These are phyloP conservation scores for Yarrowia sp. DNA, from an alignment of 805 yeast genomes.

Conservation along the genomic window DNA sequence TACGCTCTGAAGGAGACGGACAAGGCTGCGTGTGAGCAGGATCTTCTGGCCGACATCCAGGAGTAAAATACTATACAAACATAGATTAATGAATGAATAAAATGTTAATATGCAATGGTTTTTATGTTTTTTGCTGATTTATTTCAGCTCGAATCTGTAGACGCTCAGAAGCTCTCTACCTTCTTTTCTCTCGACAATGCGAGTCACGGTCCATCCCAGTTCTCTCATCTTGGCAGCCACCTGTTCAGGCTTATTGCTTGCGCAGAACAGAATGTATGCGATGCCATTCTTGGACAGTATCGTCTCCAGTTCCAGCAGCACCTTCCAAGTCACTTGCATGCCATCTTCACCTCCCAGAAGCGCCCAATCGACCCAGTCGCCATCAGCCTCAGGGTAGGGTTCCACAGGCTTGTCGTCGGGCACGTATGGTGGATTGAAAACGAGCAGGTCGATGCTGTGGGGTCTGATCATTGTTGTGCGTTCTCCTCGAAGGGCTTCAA, in stretches of 20 bases:
- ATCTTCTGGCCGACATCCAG: conserved; percentile 52
- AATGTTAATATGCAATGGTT: neutral
- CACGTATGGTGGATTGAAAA: conserved; percentile 96
- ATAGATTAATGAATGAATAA: neutral
- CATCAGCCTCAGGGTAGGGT: conserved; percentile 64
- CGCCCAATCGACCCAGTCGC: conserved; percentile 84
- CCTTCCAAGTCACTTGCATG: conserved; percentile 73
- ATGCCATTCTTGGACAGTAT: conserved; percentile 60
- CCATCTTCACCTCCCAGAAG: conserved; percentile 87
- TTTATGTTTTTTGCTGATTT: neutral
- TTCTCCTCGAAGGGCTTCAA: conserved; percentile 57
- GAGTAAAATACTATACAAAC: neutral
- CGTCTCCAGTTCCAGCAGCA: conserved; percentile 54
- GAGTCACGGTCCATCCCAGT: conserved; percentile 53
- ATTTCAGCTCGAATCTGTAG: conserved; percentile 49
- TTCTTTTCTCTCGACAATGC: conserved; percentile 70
- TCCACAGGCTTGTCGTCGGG: conserved; percentile 58
- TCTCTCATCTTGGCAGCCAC: conserved; percentile 51
- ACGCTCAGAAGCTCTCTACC: conserved; percentile 94
- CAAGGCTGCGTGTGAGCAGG: conserved; percentile 50
- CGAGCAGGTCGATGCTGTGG: conserved; percentile 59
- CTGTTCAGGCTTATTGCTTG: conserved; percentile 73
- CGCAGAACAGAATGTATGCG: conserved; percentile 89
- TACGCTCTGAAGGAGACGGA: conserved; percentile 52
- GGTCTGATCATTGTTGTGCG: conserved; percentile 52